Evolutionary conservation across 2,329 filamentous ascomycete genomes (phyloP).

Genomic region (Apiospora arundinis): DNA sequence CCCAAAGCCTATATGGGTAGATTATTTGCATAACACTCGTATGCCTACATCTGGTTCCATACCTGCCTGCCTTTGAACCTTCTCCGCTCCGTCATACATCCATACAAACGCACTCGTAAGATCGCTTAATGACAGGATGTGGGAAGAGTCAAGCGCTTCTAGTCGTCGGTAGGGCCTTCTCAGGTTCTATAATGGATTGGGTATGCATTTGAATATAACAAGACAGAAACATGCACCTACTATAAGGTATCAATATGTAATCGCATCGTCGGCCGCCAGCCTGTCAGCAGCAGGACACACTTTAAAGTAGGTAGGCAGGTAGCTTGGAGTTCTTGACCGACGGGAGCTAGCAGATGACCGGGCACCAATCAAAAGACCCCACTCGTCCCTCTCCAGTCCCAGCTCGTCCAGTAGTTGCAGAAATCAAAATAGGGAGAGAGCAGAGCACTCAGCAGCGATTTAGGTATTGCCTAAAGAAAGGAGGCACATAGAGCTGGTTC

Average conservation of each 20-base stretch:
- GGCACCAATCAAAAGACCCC: slow-evolving; percentile 12
- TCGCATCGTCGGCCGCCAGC: background rate
- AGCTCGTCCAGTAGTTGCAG: background rate
- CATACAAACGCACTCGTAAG: background rate
- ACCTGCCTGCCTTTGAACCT: background rate
- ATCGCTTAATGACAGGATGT: too few relatives aligned
- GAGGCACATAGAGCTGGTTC: background rate
- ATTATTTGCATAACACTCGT: background rate
- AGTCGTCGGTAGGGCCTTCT: too few relatives aligned
- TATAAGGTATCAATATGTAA: too few relatives aligned
- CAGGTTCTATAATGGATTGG: too few relatives aligned
- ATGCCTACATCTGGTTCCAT: background rate
- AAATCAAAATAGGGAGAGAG: background rate
- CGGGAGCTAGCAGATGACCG: slow-evolving; percentile 14
- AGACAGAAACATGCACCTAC: background rate
- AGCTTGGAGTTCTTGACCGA: background rate
- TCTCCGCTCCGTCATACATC: background rate
- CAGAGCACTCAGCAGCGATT: background rate
- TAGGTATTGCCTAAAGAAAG: slow-evolving; percentile 6
- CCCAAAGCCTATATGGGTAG: background rate
- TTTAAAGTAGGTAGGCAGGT: background rate
- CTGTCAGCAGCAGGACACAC: background rate
- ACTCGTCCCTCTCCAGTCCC: background rate
- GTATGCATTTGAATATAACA: too few relatives aligned
- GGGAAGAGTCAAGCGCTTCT: background rate